These are phyloP conservation scores for Ambrosiella beaveri DNA, from an alignment of 2,329 filamentous ascomycete species.

Conservation along the genomic window DNA sequence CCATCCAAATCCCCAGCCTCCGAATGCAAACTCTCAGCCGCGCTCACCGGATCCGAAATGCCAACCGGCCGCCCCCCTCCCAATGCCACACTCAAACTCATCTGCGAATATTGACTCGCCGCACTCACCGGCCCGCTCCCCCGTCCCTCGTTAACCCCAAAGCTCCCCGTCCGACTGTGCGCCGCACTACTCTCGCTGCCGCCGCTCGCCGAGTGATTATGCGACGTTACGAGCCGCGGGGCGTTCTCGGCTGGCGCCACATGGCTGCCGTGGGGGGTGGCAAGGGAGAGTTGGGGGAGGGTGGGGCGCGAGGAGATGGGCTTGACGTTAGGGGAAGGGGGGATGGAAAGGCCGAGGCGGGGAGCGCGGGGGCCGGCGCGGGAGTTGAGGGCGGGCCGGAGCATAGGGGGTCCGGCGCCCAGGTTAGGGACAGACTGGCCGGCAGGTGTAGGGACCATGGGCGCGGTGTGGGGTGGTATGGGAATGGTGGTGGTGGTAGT, in stretches of 20 bases:
- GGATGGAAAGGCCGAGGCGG: conserved; percentile 75
- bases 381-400: conserved; percentile 62
- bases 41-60: conserved; percentile 72
- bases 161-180: conserved; percentile 71
- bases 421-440: conserved; percentile 34
- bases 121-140: conserved; percentile 71
- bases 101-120: conserved; percentile 68
- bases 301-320: conserved; percentile 46
- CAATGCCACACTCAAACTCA: conserved; percentile 37
- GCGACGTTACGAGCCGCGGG: conserved; percentile 23
- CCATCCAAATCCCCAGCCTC: conserved; percentile 69
- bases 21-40: conserved; percentile 55
- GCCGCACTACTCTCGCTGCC: conserved; percentile 65
- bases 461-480: conserved; percentile 6
- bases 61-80: conserved; percentile 51
- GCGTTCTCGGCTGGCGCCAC: conserved; percentile 52
- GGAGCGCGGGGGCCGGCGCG: conserved; percentile 50
- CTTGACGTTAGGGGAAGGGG: conserved; percentile 67
- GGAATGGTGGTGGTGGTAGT: too few species aligned
- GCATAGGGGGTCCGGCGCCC: conserved; percentile 61
- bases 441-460: conserved; percentile 15
- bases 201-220: conserved; percentile 50
- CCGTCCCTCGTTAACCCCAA: conserved; percentile 57
- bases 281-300: conserved; percentile 66
- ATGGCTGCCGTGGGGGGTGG: conserved; percentile 73